A percentile compares a stretch with the other conserved stretches of the same genome.
These are phyloP conservation scores for Colletotrichum orbiculare DNA, from an alignment of 2,329 filamentous ascomycete species.

Conservation along the genomic window DNA sequence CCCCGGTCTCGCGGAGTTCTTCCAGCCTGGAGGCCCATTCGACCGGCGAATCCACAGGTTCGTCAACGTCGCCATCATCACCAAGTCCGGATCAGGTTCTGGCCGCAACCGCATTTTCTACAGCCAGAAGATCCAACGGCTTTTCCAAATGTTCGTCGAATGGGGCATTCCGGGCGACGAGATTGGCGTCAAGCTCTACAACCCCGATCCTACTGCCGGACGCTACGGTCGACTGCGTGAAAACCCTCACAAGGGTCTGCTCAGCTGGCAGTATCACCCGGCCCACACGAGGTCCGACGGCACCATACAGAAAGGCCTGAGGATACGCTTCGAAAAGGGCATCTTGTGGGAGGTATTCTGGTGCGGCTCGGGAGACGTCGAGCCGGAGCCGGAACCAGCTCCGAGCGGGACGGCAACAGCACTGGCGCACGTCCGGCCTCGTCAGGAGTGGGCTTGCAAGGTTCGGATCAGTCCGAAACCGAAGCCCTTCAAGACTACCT, in stretches of 20 bases:
- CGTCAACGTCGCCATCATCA: constrained; percentile 23
- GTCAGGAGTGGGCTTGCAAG: no score
- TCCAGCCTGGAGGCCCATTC: constrained; percentile 3
- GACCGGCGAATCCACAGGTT: constrained; percentile 23
- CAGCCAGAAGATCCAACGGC: constrained; percentile 9
- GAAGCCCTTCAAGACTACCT: background rate
- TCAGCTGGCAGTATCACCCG: constrained; percentile 35
- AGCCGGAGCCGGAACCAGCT: no score
- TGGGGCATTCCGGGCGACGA: constrained; percentile 10
- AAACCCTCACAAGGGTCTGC: constrained; percentile 11
- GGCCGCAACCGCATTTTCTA: background rate
- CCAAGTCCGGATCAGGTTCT: background rate
- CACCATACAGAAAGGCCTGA: constrained; percentile 6
- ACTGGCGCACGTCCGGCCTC: no score
- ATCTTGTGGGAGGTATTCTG: constrained; percentile 44
- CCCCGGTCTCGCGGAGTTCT: constrained; percentile 14
- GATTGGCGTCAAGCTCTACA: constrained; percentile 4
- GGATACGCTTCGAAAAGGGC: constrained; percentile 28
- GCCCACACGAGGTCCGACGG: background rate
- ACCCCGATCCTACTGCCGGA: background rate
- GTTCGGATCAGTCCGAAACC: background rate
- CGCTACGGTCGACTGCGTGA: background rate
- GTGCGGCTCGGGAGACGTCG: constrained; percentile 25
- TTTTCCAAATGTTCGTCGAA: constrained; percentile 4
- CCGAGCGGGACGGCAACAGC: no score